These are phyloP conservation scores for Fonsecaea multimorphosa DNA, from an alignment of 2,329 filamentous ascomycete species.

Conservation along the genomic window DNA sequence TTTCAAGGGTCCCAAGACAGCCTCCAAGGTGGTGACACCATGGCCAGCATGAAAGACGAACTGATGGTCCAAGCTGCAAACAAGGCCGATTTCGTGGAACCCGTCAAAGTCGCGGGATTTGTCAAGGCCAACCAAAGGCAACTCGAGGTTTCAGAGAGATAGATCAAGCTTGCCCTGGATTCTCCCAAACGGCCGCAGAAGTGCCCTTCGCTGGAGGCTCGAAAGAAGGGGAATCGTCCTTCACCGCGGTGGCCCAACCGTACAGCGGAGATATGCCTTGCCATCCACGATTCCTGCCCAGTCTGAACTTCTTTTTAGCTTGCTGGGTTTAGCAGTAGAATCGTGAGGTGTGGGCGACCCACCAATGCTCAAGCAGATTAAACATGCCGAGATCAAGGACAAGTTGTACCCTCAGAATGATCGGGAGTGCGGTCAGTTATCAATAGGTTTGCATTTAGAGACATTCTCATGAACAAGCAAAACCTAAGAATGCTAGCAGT, in stretches of 20 bases:
- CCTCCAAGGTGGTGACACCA: conserved; percentile 24
- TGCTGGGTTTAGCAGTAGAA: neutral
- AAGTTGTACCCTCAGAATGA: neutral
- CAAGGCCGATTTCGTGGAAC: conserved; percentile 28
- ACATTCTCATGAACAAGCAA: neutral
- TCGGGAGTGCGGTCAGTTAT: neutral
- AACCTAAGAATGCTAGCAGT: neutral
- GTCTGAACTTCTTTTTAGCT: neutral
- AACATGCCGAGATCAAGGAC: neutral
- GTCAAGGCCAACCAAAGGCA: conserved; percentile 27
- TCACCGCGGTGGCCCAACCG: conserved; percentile 8
- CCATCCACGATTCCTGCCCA: neutral
- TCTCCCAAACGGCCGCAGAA: neutral
- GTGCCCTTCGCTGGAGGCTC: neutral
- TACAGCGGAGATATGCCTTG: neutral
- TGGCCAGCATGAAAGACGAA: conserved; percentile 28
- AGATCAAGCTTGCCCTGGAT: conserved; percentile 12
- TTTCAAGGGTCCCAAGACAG: conserved; percentile 12
- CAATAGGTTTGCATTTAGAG: neutral
- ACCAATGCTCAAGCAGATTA: neutral
- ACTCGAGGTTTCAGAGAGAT: conserved; percentile 11
- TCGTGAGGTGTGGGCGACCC: neutral
- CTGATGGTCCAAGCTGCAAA: conserved; percentile 37
- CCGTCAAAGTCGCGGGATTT: conserved; percentile 36
- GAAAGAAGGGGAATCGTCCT: conserved; percentile 17